Base-by-base conservation (phyloP, 306 rosid genomes). In the Arachis stenosperma region DNA sequence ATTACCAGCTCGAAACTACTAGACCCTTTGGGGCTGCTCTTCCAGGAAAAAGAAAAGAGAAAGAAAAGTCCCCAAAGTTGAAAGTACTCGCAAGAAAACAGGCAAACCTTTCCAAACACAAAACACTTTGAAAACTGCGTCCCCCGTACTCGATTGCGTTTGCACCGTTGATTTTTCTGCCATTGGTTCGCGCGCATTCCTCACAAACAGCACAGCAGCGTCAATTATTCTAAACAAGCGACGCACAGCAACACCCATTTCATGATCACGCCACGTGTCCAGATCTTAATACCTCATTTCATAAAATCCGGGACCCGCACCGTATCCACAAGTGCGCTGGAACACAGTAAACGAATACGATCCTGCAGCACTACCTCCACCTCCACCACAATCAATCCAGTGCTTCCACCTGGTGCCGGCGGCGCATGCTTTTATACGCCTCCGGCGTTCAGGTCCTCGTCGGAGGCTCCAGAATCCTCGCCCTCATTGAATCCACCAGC, bases 251-350 rank as follows among this genome's bases (percentile, higher is more conserved):
- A n/a, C 1, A 1, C 54, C 3, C 7, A 50, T 53, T 37, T 50
- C 64, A 36, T 4, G 10, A 59, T 44, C 43, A 12, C 47, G 76
- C 77, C 73, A 80, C 84, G 84, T 80, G 83, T 54, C 72, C 17
- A 0, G 6, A 74, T 52, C 61, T 30, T 0, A 6, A 40, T 60
- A 12, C 42, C 11, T 8, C 9, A 11, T 4, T 8, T 11, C 6
- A 2, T 22, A n/a, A 13, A 51, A 11, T 27, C 5, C 22, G 68
- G 80, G 78, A 37, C 83, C 71, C 64, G 12, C 74, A 14, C 37
- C n/a, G 17, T 67, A 51, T 54, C 43, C 9, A 39, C 44, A 44
- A 30, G 39, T 39, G 14, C 52, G 4, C 65, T 6, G 6, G 7
- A 62, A 7, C 61, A 0, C 15, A 17, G 44, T 48, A 44, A 65